Base-by-base conservation (phyloP, 2,329 filamentous ascomycete genomes). In the Cladosporium sp. region DNA sequence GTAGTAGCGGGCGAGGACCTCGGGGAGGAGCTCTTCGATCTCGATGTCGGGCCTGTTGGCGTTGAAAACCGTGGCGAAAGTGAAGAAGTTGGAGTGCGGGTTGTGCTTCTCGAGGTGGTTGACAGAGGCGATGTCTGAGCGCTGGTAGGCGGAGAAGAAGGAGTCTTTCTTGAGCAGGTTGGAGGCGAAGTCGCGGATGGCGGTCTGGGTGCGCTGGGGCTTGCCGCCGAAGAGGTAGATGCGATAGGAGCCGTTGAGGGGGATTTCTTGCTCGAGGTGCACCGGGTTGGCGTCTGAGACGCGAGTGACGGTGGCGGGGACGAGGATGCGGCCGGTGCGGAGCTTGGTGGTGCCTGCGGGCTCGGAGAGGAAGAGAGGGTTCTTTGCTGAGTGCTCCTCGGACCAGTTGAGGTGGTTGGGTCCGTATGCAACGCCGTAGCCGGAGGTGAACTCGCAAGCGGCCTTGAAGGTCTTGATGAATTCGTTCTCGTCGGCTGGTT, bases 391-490 rank as follows among this genome's bases (percentile, higher is more conserved):
- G 78, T 97, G 93, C 3, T 82, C 81, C 0, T 86, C 78, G 11
- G 90, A 91, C 92, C 92, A 96, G 80, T 96, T 97, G 79, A 96
- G 84, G 34, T 86, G 80, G 79, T 96, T 97, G 64, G 90, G 84
- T 70, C 89, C 86, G 81, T 97, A 97, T 34, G 88, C 90, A 26
- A 97, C 92, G 67, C 93, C 93, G 76, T 96, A 97, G 66, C 93
- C 93, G 70, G 90, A 93, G 12, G 93, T 97, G 78, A 97, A 96
- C 74, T 95, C 92, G 82, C 93, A 97, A 34, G 88, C 88, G 66
- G 92, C 91, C 78, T 97, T 97, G 84, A 97, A 97, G 0, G 90
- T 92, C 80, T 90, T 90, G 75, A 96, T 87, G 76, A 97, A 97
- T 12, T 91, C 88, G 74, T 93, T 93, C 67, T 92, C 88, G 57